Evolutionary conservation across 2,329 filamentous ascomycete genomes (phyloP), one percentile per base, ranked within the genome.

Genomic region (Stagonosporopsis rhizophila): DNA sequence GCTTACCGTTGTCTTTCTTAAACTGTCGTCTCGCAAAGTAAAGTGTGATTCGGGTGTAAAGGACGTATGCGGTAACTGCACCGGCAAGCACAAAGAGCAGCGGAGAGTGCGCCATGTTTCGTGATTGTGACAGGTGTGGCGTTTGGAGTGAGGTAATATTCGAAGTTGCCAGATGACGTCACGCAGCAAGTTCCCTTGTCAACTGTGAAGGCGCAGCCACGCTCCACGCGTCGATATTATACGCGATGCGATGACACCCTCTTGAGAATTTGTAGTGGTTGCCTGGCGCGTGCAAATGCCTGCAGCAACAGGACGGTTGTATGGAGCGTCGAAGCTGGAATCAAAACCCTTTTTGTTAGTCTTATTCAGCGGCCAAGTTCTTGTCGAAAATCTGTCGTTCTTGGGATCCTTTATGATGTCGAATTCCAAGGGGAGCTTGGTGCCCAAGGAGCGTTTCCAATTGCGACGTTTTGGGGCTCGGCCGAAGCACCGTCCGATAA

Each of bases 21-120:
- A 79, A 67, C 12, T 69, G 70, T 38, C 75, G 70, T 14, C 79
- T 76, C 41, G 59, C 64, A 45, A 73, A 62, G 58, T 75, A 76
- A 2, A 76, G 65, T 3, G 69, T 65, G 38, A 79, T 54, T 6
- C 67, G 64, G 15, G 66, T 70, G 61, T 72, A 75, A 47, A 75
- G 20, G 39, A 74, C 45, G 62, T 77, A 79, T 42, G 71, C 56
- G 6, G 75, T 20, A 42, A 76, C 72, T 27, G 73, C 56, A 35
- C 68, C 64, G 8, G 64, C 65, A 46, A 72, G 62, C 44, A 73
- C 60, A 44, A 71, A 64, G 22, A 72, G 42, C 27, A 72, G 61
- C 12, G 66, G 65, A 14, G 69, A 70, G 15, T 64, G 61, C 17
- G 60, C 66, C 66, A 69, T 72, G 23, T 8, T 59, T 42, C 19